Percentiles rank a stretch among this genome's conserved stretches.
These are phyloP conservation scores for Lachnellula suecica DNA, from an alignment of 2,329 filamentous ascomycete genomes.

Conservation along the genomic window DNA sequence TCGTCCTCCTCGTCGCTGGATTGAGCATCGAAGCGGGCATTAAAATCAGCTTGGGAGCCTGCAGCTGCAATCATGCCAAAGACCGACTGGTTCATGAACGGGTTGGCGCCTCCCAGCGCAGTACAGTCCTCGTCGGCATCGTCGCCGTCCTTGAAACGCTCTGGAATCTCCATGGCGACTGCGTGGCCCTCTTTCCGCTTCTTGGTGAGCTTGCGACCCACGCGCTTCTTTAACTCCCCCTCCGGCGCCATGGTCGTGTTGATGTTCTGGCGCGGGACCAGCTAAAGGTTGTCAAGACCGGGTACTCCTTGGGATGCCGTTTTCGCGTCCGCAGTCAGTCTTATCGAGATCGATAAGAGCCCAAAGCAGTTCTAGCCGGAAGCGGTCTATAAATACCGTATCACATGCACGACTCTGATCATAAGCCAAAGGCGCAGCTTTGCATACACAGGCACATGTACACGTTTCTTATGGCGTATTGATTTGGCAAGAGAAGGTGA, in stretches of 20 bases:
- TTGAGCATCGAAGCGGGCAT: conserved; percentile 73
- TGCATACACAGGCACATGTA: too few relatives aligned
- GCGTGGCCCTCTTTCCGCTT: conserved; percentile 40
- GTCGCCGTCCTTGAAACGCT: conserved; percentile 55
- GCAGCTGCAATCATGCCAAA: conserved; percentile 91
- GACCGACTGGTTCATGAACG: conserved; percentile 81
- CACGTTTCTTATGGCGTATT: too few relatives aligned
- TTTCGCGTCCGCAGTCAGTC: too few relatives aligned
- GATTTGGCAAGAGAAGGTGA: too few relatives aligned
- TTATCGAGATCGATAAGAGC: background rate
- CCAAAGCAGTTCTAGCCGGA: background rate
- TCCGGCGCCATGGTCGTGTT: conserved; percentile 35
- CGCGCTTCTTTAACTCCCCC: conserved; percentile 40
- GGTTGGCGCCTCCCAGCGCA: conserved; percentile 48
- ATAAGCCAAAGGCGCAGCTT: background rate
- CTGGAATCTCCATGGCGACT: conserved; percentile 51
- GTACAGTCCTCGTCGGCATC: conserved; percentile 62
- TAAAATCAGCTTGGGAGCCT: conserved; percentile 79
- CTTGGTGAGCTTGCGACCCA: conserved; percentile 42
- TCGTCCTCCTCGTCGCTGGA: conserved; percentile 69
- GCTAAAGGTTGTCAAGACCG: background rate
- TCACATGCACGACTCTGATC: background rate
- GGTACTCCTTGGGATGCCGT: too few relatives aligned
- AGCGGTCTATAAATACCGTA: background rate
- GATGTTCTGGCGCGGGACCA: background rate